Evolutionary conservation across 2,329 filamentous ascomycete genomes (phyloP).

Genomic region (Myriangium duriaei): DNA sequence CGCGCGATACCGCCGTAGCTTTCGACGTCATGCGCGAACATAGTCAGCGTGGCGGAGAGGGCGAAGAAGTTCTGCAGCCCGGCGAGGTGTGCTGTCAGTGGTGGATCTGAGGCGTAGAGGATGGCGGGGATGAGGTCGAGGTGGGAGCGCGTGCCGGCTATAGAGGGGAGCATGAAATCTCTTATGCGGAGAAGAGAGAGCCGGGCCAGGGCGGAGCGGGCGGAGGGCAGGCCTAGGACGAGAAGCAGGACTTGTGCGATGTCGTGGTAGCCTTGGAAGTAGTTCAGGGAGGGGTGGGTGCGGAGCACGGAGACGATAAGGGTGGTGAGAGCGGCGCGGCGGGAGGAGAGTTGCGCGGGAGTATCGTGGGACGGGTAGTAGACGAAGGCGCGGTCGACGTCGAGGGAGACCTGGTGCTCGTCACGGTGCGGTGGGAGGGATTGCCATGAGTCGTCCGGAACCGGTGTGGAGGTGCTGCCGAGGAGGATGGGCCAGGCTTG

Average conservation of each 20-base stretch:
- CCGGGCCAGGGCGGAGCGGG: conserved; percentile 56
- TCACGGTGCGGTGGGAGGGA: conserved; percentile 65
- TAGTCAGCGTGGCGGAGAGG: conserved; percentile 79
- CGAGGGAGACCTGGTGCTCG: conserved; percentile 80
- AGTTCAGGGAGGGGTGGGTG: conserved; percentile 69
- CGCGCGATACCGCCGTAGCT: conserved; percentile 78
- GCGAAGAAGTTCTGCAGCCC: conserved; percentile 71
- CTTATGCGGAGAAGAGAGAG: conserved; percentile 82
- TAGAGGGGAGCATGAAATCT: conserved; percentile 91
- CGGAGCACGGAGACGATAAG: conserved; percentile 75
- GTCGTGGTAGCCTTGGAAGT: conserved; percentile 98
- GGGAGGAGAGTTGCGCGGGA: conserved; percentile 52
- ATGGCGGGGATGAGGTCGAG: conserved; percentile 80
- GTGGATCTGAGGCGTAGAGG: conserved; percentile 56
- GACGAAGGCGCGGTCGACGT: conserved; percentile 93
- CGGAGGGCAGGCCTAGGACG: conserved; percentile 55
- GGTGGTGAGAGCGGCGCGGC: conserved; percentile 64
- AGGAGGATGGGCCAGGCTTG: conserved; percentile 59
- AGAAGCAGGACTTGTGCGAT: conserved; percentile 92
- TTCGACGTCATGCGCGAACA: conserved; percentile 94
- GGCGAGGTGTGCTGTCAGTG: conserved; percentile 52
- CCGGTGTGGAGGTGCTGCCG: conserved; percentile 24
- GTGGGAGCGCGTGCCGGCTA: conserved; percentile 70
- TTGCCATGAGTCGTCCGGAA: conserved; percentile 36
- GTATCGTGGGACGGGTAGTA: conserved; percentile 77